Percentiles rank a stretch among this genome's conserved stretches.
Evolutionary conservation across 2,329 filamentous ascomycete species (phyloP).

Genomic region (Pyrenochaeta sp.): DNA sequence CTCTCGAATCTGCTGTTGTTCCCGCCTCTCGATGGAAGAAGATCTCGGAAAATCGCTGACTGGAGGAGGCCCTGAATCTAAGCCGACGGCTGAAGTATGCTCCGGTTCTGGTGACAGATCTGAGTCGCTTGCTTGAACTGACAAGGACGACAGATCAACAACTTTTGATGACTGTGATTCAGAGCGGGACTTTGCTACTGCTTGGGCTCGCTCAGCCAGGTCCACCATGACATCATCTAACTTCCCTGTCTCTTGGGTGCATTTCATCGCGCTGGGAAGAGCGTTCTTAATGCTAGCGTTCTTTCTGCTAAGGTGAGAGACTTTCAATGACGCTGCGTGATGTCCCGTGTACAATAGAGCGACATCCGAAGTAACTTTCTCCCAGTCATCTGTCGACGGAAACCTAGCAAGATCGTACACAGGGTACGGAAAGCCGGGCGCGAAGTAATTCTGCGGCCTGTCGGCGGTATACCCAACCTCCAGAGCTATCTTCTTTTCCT

Average conservation of each 20-base stretch:
- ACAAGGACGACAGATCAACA: not conserved
- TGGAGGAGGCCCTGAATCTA: not conserved
- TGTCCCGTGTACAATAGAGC: slow-evolving; percentile 49
- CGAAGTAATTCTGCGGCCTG: slow-evolving; percentile 50
- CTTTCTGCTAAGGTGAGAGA: slow-evolving; percentile 32
- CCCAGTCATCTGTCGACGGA: slow-evolving; percentile 42
- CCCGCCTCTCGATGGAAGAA: not conserved
- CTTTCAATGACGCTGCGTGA: slow-evolving; percentile 44
- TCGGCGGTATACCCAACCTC: slow-evolving; percentile 56
- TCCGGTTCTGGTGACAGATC: not conserved
- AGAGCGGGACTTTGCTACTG: not conserved
- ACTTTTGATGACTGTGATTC: not conserved
- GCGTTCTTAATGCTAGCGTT: not conserved
- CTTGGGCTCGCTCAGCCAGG: not conserved
- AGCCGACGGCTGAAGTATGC: not conserved
- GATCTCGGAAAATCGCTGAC: not conserved
- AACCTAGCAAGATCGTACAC: slow-evolving; percentile 38
- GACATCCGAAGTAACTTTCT: slow-evolving; percentile 44
- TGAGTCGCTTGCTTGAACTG: not conserved
- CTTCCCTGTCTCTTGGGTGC: not conserved
- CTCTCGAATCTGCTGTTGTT: not conserved
- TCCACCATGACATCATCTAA: slow-evolving; percentile 1
- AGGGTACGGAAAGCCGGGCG: slow-evolving; percentile 50
- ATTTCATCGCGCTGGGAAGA: not conserved
- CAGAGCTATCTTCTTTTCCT: slow-evolving; percentile 53